Evolutionary conservation across 768 basidiomycete species (phyloP).

Genomic region (Russula griseocarnosa): DNA sequence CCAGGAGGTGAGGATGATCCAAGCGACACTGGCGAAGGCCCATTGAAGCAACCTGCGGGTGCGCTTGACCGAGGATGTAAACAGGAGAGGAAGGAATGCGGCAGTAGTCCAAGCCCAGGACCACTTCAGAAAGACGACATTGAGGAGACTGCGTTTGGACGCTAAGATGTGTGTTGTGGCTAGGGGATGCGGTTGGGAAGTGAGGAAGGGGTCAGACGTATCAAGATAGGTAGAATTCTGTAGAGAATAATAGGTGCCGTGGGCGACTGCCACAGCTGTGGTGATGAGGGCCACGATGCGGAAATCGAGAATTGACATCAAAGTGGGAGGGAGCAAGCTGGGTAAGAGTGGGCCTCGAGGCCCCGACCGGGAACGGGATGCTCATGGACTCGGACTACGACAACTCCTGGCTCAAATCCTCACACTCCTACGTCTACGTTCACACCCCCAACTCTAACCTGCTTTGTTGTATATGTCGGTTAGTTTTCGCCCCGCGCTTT

Average conservation of each 20-base stretch:
- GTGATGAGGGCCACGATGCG: slow-evolving; percentile 36
- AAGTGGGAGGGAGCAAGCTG: background rate
- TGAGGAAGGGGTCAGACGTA: slow-evolving; percentile 73
- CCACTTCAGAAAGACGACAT: slow-evolving; percentile 82
- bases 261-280: slow-evolving; percentile 46
- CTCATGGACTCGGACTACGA: slow-evolving; percentile 24
- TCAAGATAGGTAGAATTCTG: slow-evolving; percentile 68
- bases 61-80: slow-evolving; percentile 36
- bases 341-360: too few relatives aligned
- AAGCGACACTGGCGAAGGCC: slow-evolving; percentile 55
- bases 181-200: slow-evolving; percentile 66
- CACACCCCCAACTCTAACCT: slow-evolving; percentile 26
- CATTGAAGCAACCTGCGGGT: slow-evolving; percentile 39
- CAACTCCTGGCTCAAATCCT: slow-evolving; percentile 14
- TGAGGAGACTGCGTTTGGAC: slow-evolving; percentile 73
- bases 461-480: slow-evolving; percentile 29
- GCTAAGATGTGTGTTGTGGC: slow-evolving; percentile 68
- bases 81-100: slow-evolving; percentile 57
- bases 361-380: too few relatives aligned
- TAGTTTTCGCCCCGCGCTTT: background rate
- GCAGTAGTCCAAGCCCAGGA: slow-evolving; percentile 89
- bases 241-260: slow-evolving; percentile 66
- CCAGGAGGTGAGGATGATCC: slow-evolving; percentile 77
- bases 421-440: slow-evolving; percentile 18
- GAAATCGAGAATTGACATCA: slow-evolving; percentile 4